phyloP scores from a whole-genome alignment of 2,329 filamentous ascomycete genomes.

The Myriosclerotinia curreyana region DNA sequence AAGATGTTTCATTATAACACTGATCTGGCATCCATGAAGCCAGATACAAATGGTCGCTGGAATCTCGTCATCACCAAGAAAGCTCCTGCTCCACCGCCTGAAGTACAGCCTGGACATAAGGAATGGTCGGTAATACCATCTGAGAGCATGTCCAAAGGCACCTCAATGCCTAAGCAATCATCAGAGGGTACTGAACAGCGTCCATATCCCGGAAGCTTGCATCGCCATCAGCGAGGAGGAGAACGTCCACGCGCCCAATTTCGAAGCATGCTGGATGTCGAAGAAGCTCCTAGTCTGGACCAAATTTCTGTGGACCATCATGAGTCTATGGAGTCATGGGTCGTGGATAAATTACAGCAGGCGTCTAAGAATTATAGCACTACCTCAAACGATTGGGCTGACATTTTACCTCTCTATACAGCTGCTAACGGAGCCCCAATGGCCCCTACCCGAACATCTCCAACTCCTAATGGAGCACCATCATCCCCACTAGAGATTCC shows the following conservation, averaged over 20 bases:
- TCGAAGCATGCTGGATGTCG: constrained; percentile 55
- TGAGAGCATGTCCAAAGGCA: constrained; percentile 18
- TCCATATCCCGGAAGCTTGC: constrained; percentile 32
- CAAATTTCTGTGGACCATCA: constrained; percentile 28
- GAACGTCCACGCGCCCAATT: constrained; percentile 41
- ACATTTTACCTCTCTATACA: constrained; percentile 39
- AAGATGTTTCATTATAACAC: constrained; percentile 3
- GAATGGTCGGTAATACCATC: constrained; percentile 12
- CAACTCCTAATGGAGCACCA: constrained; percentile 37
- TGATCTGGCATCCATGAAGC: constrained; percentile 5
- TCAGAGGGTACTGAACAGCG: constrained; percentile 20
- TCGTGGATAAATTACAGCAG: constrained; percentile 31
- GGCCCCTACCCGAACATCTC: constrained; percentile 36
- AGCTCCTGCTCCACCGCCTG: background rate
- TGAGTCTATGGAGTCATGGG: constrained; percentile 37
- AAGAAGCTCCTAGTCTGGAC: constrained; percentile 44
- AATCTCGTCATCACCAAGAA: constrained; percentile 11
- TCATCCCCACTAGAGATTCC: constrained; percentile 34
- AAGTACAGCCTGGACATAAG: background rate
- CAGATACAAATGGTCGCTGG: constrained; percentile 8
- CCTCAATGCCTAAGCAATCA: constrained; percentile 18
- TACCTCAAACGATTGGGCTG: constrained; percentile 36
- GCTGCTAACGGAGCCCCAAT: constrained; percentile 38
- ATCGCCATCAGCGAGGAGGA: constrained; percentile 31
- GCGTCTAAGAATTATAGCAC: constrained; percentile 33